Evolutionary conservation across 495 filamentous ascomycete species (phyloP).

Genomic region (Penicillium parvum): DNA sequence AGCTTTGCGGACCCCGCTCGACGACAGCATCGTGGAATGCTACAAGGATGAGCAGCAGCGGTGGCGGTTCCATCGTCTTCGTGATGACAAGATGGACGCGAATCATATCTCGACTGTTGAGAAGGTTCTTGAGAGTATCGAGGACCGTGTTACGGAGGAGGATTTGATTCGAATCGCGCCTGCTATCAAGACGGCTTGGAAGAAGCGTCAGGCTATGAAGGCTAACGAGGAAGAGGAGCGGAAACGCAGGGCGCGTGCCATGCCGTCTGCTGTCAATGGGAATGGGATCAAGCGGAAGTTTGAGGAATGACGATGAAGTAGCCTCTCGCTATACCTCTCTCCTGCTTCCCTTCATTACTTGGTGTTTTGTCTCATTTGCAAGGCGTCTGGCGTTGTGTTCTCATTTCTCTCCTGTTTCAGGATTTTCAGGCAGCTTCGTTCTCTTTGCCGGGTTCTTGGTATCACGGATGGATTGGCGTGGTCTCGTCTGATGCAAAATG

Average conservation of each 20-base stretch:
- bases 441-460: no score
- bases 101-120: conserved; percentile 81
- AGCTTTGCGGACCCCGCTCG: conserved; percentile 59
- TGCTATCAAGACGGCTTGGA: conserved; percentile 69
- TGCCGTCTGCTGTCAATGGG: conserved; percentile 26
- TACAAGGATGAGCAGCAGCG: conserved; percentile 63
- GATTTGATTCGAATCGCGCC: conserved; percentile 62
- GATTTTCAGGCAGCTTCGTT: no score
- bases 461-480: no score
- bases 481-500: no score
- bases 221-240: conserved; percentile 23
- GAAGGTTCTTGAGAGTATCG: conserved; percentile 78
- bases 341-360: conserved; percentile 10
- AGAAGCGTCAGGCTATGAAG: conserved; percentile 45
- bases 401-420: no score
- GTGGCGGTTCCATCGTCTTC: conserved; percentile 82
- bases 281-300: conserved; percentile 47
- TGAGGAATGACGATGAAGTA: conserved; percentile 38
- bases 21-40: conserved; percentile 86
- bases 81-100: conserved; percentile 86
- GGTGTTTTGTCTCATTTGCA: conserved; percentile 13
- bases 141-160: conserved; percentile 63
- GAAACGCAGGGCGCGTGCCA: conserved; percentile 19
- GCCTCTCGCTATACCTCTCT: no score
- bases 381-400: conserved; percentile 18